Conservation (phyloP, 768 basidiomycete species). For the Rhodotorula graminis region DNA sequence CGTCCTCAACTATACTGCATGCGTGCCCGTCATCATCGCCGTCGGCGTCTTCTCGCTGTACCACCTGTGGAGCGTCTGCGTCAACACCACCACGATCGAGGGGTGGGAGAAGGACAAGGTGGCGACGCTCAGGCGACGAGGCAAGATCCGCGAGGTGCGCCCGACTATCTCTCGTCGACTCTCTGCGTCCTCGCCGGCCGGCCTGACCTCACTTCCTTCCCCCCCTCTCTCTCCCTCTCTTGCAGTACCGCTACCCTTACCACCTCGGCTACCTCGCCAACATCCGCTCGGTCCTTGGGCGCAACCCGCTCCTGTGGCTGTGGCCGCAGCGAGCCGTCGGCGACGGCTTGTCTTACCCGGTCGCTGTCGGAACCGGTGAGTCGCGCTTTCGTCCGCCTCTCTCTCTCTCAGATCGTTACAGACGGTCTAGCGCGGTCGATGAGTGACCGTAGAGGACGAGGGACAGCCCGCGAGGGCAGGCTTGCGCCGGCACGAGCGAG, state of each 20-base stretch:
- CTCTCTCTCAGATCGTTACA: too few relatives aligned
- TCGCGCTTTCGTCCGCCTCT: neutral
- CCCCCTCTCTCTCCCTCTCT: neutral
- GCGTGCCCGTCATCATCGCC: constrained; percentile 74
- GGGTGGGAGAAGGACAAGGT: constrained; percentile 97
- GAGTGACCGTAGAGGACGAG: too few relatives aligned
- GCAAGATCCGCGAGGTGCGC: constrained; percentile 72
- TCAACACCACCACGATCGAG: constrained; percentile 93
- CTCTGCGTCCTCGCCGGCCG: neutral
- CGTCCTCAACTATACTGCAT: constrained; percentile 79
- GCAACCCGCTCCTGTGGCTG: constrained; percentile 72
- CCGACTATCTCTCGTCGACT: constrained; percentile 8
- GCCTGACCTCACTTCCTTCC: neutral
- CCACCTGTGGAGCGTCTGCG: constrained; percentile 69
- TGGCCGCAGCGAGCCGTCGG: constrained; percentile 67
- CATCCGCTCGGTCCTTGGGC: constrained; percentile 70
- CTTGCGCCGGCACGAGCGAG: too few relatives aligned
- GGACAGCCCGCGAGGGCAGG: too few relatives aligned
- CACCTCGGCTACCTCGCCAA: constrained; percentile 73
- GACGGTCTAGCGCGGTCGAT: too few relatives aligned
- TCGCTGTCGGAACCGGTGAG: constrained; percentile 53
- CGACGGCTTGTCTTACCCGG: constrained; percentile 69
- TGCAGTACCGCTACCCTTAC: constrained; percentile 85
- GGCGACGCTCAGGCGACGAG: constrained; percentile 73
- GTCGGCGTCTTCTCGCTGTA: constrained; percentile 91